Percentiles rank a stretch among this genome's conserved stretches.
These are phyloP conservation scores for Penicillium sclerotigenum DNA, from an alignment of 2,329 filamentous ascomycete genomes.

Conservation along the genomic window DNA sequence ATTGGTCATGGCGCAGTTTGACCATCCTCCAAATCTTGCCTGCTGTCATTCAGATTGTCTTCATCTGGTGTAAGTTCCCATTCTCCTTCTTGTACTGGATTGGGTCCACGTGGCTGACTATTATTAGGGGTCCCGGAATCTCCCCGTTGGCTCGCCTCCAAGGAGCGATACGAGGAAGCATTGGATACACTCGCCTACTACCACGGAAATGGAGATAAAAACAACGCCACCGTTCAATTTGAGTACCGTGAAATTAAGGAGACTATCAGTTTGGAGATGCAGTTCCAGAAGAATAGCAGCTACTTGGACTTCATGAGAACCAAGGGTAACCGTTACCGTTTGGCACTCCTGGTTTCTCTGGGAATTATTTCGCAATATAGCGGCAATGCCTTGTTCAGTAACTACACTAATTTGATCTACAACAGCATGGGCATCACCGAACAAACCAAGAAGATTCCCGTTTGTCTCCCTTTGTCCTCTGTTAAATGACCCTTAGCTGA, in stretches of 20 bases:
- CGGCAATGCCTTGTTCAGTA: conserved; percentile 65
- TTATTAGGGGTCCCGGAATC: conserved; percentile 57
- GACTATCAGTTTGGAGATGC: conserved; percentile 58
- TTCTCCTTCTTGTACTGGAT: neutral
- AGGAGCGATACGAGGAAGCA: conserved; percentile 62
- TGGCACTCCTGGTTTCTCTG: conserved; percentile 61
- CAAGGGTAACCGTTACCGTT: conserved; percentile 61
- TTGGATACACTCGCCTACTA: conserved; percentile 60
- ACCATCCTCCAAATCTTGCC: conserved; percentile 63
- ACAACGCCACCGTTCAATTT: conserved; percentile 62
- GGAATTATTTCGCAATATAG: conserved; percentile 67
- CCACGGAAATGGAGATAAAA: conserved; percentile 59
- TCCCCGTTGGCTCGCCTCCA: conserved; percentile 62
- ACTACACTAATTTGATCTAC: conserved; percentile 64
- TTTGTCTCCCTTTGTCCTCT: conserved; percentile 27
- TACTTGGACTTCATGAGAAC: conserved; percentile 63
- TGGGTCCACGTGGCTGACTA: neutral
- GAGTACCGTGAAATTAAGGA: conserved; percentile 66
- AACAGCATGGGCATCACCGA: conserved; percentile 58
- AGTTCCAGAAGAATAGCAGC: conserved; percentile 48
- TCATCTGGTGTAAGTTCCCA: conserved; percentile 53
- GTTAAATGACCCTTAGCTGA: conserved; percentile 13
- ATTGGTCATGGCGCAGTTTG: conserved; percentile 68
- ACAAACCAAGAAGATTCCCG: conserved; percentile 56
- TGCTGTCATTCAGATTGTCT: conserved; percentile 60